Percentiles rank a stretch among this genome's conserved stretches.
phyloP scores from a whole-genome alignment of 2,329 filamentous ascomycete genomes.

The Ramichloridium luteum region DNA sequence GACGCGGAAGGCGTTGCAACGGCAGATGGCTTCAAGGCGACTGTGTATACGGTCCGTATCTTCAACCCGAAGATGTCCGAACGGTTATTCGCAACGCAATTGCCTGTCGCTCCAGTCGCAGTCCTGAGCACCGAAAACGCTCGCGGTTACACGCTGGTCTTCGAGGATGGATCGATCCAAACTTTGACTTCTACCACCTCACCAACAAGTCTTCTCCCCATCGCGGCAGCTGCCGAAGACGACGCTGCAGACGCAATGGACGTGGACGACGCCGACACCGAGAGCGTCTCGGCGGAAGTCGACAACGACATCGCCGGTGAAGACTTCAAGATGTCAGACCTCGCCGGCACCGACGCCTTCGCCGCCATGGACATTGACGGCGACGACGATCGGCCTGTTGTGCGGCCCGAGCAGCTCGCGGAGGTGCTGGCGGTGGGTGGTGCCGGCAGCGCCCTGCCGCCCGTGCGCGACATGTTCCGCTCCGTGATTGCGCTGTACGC shows the following conservation, averaged over 20 bases:
- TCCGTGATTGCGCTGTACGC: conserved; percentile 55
- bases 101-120: conserved; percentile 42
- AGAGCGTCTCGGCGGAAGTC: not conserved
- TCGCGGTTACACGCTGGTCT: conserved; percentile 63
- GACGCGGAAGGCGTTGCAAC: conserved; percentile 24
- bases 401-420: conserved; percentile 55
- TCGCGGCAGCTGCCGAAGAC: conserved; percentile 1
- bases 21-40: too few relatives aligned
- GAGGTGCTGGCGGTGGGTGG: conserved; percentile 60
- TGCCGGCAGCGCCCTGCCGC: conserved; percentile 55
- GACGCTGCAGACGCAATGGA: conserved; percentile 7
- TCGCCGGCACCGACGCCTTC: not conserved
- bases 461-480: conserved; percentile 65
- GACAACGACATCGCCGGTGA: not conserved
- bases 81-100: conserved; percentile 38
- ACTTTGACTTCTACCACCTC: too few relatives aligned
- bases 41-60: too few relatives aligned
- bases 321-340: not conserved
- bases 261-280: not conserved
- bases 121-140: conserved; percentile 52
- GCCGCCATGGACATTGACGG: conserved; percentile 25
- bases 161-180: conserved; percentile 62
- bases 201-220: too few relatives aligned
- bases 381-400: conserved; percentile 46
- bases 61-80: conserved; percentile 47